Percentiles rank a stretch among this genome's conserved stretches.
Evolutionary conservation across 306 rosid genomes (phyloP).

Genomic region (Astragalus membranaceus): DNA sequence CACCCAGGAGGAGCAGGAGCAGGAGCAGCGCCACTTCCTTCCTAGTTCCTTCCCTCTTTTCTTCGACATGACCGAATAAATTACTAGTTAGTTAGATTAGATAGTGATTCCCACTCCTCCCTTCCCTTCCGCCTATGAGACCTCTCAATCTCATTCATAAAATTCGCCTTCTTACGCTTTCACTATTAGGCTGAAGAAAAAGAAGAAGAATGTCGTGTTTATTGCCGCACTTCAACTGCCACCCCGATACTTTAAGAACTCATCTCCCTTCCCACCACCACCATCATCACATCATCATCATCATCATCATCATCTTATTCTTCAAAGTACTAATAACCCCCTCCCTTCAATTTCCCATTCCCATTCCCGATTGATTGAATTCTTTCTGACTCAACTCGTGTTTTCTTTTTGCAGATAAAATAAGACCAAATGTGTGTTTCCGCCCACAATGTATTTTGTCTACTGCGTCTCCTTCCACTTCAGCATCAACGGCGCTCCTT

Average conservation of each 20-base stretch:
- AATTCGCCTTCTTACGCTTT: too few species aligned
- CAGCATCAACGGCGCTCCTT: slow-evolving; percentile 39
- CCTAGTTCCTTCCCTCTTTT: background rate
- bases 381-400: slow-evolving; percentile 3
- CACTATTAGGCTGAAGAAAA: background rate
- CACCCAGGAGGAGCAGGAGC: background rate
- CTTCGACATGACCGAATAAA: background rate
- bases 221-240: slow-evolving; percentile 69
- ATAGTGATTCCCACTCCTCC: too few species aligned
- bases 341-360: background rate
- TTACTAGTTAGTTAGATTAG: background rate
- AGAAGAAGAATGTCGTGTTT: slow-evolving; percentile 57
- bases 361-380: background rate
- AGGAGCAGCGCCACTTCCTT: background rate
- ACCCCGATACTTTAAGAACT: slow-evolving; percentile 53
- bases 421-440: slow-evolving; percentile 40
- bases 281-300: background rate
- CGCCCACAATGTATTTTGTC: slow-evolving; percentile 58
- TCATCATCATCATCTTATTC: background rate
- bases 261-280: slow-evolving; percentile 4
- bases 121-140: background rate
- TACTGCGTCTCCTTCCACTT: slow-evolving; percentile 44
- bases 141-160: background rate
- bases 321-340: slow-evolving; percentile 20
- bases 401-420: slow-evolving; percentile 47